Evolutionary conservation across 140 eudicot genomes (phyloP).

Genomic region (Bidens hawaiensis): DNA sequence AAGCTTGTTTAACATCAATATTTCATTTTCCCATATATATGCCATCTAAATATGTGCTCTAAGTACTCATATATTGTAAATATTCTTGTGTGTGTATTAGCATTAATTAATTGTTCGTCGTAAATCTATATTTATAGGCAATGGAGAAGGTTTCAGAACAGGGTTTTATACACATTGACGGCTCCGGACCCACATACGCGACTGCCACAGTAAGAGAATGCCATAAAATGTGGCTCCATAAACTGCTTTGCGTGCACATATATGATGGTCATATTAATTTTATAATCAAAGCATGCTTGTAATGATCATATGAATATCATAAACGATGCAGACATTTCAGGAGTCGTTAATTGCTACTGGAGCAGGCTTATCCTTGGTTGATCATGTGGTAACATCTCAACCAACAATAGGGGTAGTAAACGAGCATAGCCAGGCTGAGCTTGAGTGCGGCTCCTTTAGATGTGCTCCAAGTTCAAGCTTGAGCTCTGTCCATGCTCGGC

Average conservation of each 20-base stretch:
- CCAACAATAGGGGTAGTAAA: too few species aligned
- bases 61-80: neutral
- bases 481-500: too few species aligned
- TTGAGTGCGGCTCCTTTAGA: too few species aligned
- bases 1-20: neutral
- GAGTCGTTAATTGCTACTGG: conserved; percentile 94
- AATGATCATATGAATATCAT: neutral
- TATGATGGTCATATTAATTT: neutral
- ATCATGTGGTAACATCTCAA: conserved; percentile 82
- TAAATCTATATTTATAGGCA: conserved; percentile 41
- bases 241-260: conserved; percentile 8
- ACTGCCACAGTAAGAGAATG: conserved; percentile 76
- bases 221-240: neutral
- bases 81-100: neutral
- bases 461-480: too few species aligned
- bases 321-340: conserved; percentile 69
- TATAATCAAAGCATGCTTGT: too few species aligned
- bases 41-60: too few species aligned
- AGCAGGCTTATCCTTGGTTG: conserved; percentile 90
- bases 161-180: conserved; percentile 79
- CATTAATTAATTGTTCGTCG: conserved; percentile 3
- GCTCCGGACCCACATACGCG: conserved; percentile 97
- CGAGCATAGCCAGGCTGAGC: too few species aligned
- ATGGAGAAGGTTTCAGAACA: conserved; percentile 82
- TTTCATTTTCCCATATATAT: too few species aligned